Percentiles rank a stretch among this genome's conserved stretches.
Conservation (phyloP, 257 asterid species). For the Oldenlandia corymbosa region DNA sequence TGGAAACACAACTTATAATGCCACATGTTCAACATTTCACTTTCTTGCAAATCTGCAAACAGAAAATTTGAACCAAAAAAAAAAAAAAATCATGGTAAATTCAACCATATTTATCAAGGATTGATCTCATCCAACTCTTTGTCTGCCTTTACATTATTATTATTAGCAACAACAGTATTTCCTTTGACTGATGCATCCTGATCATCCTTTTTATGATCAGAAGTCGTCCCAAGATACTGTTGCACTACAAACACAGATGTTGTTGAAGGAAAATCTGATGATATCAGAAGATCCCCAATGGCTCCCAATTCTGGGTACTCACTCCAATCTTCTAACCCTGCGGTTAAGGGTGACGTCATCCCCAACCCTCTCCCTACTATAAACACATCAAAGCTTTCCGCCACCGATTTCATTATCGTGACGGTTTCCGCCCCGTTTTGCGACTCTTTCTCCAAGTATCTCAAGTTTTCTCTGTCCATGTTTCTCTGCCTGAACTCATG, state of each 20-base stretch:
- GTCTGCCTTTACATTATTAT: too few relatives aligned
- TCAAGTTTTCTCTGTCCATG: slow-evolving; percentile 1
- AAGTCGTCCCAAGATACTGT: slow-evolving; percentile 11
- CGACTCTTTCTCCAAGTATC: slow-evolving; percentile 18
- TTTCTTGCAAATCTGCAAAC: too few relatives aligned
- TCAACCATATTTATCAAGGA: too few relatives aligned
- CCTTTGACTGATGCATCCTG: neutral
- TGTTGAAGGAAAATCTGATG: slow-evolving; percentile 24
- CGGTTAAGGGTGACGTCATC: slow-evolving; percentile 19
- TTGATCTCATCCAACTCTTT: too few relatives aligned
- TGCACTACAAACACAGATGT: slow-evolving; percentile 26
- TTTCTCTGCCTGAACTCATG: slow-evolving; percentile 12
- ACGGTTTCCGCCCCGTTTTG: slow-evolving; percentile 24
- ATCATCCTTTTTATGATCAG: neutral
- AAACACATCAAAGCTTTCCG: slow-evolving; percentile 18
- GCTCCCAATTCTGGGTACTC: slow-evolving; percentile 28
- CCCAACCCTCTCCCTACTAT: slow-evolving; percentile 24
- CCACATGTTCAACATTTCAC: too few relatives aligned
- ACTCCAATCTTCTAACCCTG: slow-evolving; percentile 28
- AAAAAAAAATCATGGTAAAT: too few relatives aligned
- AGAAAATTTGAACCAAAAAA: too few relatives aligned
- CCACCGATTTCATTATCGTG: slow-evolving; percentile 8
- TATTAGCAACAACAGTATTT: too few relatives aligned
- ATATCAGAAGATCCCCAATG: slow-evolving; percentile 24
- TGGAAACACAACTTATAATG: too few relatives aligned